phyloP scores from a whole-genome alignment of 345 rosid genomes.

The Physaria fendleri region DNA sequence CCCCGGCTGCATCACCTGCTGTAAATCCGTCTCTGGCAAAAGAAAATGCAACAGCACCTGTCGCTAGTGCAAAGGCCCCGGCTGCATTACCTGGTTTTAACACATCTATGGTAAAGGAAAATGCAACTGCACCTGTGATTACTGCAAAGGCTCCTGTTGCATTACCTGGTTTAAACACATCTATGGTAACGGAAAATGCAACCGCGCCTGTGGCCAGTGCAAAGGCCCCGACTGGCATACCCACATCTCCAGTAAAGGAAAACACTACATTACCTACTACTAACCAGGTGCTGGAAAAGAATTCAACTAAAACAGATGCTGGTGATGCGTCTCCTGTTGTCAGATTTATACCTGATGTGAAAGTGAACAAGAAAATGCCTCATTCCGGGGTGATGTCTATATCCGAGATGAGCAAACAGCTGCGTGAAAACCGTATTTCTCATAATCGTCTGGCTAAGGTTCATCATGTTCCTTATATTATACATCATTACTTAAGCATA shows the following conservation, averaged over 20 bases:
- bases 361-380: constrained; percentile 29
- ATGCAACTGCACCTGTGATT: background rate
- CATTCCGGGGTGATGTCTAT: constrained; percentile 44
- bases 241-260: constrained; percentile 15
- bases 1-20: constrained; percentile 10
- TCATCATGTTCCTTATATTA: constrained; percentile 1
- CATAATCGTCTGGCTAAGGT: constrained; percentile 45
- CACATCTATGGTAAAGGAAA: background rate
- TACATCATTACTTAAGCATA: background rate
- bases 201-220: background rate
- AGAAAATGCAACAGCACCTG: background rate
- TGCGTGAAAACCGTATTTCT: constrained; percentile 43
- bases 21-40: background rate
- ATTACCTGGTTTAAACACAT: background rate
- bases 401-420: constrained; percentile 62
- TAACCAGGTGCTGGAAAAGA: constrained; percentile 4
- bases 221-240: background rate
- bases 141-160: background rate
- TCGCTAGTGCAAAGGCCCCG: background rate
- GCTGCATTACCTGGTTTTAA: constrained; percentile 4
- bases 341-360: constrained; percentile 25
- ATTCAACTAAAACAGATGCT: constrained; percentile 1
- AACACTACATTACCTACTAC: constrained; percentile 16
- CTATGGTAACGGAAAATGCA: constrained; percentile 2
- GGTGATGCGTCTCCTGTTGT: constrained; percentile 12